Percentiles rank a stretch among this genome's conserved stretches.
Evolutionary conservation across 2,329 filamentous ascomycete species (phyloP).

Genomic region (Aspergillus latus): DNA sequence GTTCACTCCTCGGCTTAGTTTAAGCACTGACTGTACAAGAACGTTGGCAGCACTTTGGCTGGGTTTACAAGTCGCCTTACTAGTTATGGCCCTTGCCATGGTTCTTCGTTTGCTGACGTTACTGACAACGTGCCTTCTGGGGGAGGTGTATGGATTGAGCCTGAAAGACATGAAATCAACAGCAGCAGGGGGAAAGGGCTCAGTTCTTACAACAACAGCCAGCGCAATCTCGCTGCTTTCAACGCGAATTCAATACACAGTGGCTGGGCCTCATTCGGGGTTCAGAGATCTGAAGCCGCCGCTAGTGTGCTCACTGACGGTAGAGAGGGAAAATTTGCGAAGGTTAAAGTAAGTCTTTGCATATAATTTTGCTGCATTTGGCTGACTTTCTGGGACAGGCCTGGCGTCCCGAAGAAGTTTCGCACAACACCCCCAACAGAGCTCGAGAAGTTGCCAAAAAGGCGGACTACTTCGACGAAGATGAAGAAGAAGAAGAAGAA

Average conservation of each 20-base stretch:
- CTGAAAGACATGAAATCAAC: constrained; percentile 3
- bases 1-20: not conserved
- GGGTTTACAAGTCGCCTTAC: constrained; percentile 9
- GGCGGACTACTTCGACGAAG: constrained; percentile 24
- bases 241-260: constrained; percentile 16
- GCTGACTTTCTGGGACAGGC: constrained; percentile 21
- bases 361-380: too few species aligned
- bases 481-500: constrained; percentile 19
- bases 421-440: constrained; percentile 21
- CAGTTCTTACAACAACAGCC: constrained; percentile 23
- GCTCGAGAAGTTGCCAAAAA: constrained; percentile 19
- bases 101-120: constrained; percentile 9
- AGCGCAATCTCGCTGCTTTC: constrained; percentile 8
- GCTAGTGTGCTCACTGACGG: constrained; percentile 4
- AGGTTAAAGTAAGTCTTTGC: constrained; percentile 18
- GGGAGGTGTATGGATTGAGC: constrained; percentile 24
- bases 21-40: constrained; percentile 14
- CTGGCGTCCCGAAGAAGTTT: constrained; percentile 21
- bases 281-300: constrained; percentile 7
- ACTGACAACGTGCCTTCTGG: constrained; percentile 21
- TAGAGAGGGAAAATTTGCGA: constrained; percentile 26
- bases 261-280: constrained; percentile 20
- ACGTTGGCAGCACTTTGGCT: constrained; percentile 13
- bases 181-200: constrained; percentile 14
- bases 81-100: not conserved